Evolutionary conservation across 805 yeast species (phyloP), one percentile per base, ranked within the genome.

Genomic region (Candida germanica): DNA sequence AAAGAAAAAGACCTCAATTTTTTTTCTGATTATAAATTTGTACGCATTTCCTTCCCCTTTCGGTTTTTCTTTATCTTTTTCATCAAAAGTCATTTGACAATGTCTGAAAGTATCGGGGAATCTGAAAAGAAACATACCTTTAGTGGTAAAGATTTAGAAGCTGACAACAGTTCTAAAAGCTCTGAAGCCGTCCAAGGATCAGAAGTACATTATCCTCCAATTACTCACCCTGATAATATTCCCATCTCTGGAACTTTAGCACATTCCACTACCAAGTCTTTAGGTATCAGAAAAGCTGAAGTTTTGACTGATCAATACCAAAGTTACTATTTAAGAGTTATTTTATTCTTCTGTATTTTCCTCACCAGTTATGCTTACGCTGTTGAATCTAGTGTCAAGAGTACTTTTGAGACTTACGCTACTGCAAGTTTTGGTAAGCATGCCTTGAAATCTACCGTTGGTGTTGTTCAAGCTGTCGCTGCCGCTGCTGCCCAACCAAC

Each of bases 401-500:
- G 42, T 29, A 39, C 36, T 21, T 20, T 42, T 12, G 80, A 77
- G 46, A 51, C 72, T 3, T 69, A 67, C 42, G 87, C 86, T 11
- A 71, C 84, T 6, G 55, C 66, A 31, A 68, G 79, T 10, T 81
- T 75, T 57, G 39, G 66, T 18, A 47, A 54, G 10, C 84, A 80
- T 50, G 73, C 86, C 6, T 60, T 77, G 38, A 54, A 72, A 29
- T 69, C 87, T 5, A 75, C 87, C 3, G 71, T 82, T 39, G 68
- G 73, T 42, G 81, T 78, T 19, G 69, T 80, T 42, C 67, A 70
- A 37, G 61, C 74, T 20, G 83, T 81, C 26, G 70, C 78, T 33
- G 83, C 77, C 31, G 84, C 85, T 17, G 86, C 82, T 12, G 69
- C 83, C 3, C 83, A 78, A 50, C 79, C 83, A 3, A 66, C 75